phyloP scores from a whole-genome alignment of 2,329 filamentous ascomycete species.

The Fusarium pseudograminearum region DNA sequence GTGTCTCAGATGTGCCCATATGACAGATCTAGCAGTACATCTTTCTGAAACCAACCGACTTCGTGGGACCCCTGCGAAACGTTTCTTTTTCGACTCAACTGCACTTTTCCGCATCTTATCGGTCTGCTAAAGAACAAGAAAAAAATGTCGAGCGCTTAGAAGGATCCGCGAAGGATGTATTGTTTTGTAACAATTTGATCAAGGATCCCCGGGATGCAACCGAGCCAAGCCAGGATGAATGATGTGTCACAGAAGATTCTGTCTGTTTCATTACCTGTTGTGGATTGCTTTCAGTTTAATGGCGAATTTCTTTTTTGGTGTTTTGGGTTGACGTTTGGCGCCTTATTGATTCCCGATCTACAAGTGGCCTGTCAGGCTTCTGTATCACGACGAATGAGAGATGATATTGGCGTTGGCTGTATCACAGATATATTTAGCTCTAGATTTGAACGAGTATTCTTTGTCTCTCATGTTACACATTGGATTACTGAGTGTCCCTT shows the following conservation, averaged over 20 bases:
- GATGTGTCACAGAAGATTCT: constrained; percentile 14
- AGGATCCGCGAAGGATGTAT: constrained; percentile 26
- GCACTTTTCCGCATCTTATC: constrained; percentile 35
- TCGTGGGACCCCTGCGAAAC: constrained; percentile 40
- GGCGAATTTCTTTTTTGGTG: constrained; percentile 35
- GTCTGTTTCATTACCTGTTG: constrained; percentile 10
- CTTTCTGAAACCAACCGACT: constrained; percentile 34
- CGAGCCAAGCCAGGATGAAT: background rate
- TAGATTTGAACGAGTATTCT: constrained; percentile 30
- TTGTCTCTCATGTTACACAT: constrained; percentile 28
- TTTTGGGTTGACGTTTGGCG: constrained; percentile 28
- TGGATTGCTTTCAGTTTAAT: constrained; percentile 16
- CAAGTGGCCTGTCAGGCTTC: constrained; percentile 27
- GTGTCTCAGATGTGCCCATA: constrained; percentile 27
- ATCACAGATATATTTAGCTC: constrained; percentile 37
- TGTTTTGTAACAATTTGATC: background rate
- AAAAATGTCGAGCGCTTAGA: constrained; percentile 35
- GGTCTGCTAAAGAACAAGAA: constrained; percentile 33
- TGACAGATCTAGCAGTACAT: constrained; percentile 24
- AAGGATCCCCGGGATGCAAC: constrained; percentile 6
- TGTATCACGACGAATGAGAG: constrained; percentile 40
- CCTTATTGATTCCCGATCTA: constrained; percentile 38
- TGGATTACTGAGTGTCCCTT: constrained; percentile 8
- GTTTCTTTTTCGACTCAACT: constrained; percentile 35
- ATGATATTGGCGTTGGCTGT: constrained; percentile 40